These are phyloP conservation scores for Cercospora citrullina DNA, from an alignment of 2,329 filamentous ascomycete genomes.

Conservation along the genomic window DNA sequence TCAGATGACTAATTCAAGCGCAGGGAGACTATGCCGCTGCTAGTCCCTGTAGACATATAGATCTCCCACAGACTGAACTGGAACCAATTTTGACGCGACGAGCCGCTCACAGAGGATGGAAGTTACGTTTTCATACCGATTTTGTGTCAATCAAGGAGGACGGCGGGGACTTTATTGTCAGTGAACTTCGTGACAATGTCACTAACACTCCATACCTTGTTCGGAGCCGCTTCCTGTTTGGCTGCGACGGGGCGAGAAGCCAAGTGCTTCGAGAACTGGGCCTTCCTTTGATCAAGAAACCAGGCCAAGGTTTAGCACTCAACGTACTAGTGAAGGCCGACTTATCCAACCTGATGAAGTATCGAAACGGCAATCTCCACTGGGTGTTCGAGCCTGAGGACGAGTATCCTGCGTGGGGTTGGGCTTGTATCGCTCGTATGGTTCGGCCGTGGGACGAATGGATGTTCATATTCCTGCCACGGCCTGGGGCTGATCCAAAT, in stretches of 20 bases:
- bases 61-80: constrained; percentile 47
- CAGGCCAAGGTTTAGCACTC: constrained; percentile 32
- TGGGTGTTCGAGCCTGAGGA: constrained; percentile 45
- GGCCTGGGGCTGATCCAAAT: constrained; percentile 19
- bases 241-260: constrained; percentile 54
- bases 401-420: constrained; percentile 1
- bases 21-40: constrained; percentile 39
- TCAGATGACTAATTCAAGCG: constrained; percentile 31
- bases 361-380: constrained; percentile 57
- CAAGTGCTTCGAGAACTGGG: constrained; percentile 45
- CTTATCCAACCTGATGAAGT: constrained; percentile 49
- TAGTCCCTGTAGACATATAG: constrained; percentile 45
- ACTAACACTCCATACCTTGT: no score
- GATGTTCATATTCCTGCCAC: constrained; percentile 37
- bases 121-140: constrained; percentile 24
- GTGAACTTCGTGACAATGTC: no score
- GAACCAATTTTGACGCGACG: constrained; percentile 46
- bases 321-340: constrained; percentile 48
- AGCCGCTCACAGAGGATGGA: constrained; percentile 43
- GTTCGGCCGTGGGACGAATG: constrained; percentile 63
- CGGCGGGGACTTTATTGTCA: no score
- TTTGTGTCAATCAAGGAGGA: constrained; percentile 45
- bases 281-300: constrained; percentile 43
- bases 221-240: constrained; percentile 46
- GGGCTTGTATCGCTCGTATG: constrained; percentile 46